Conservation (phyloP, 1,139 yeast genomes). For the Insectozyma bohioensis region DNA sequence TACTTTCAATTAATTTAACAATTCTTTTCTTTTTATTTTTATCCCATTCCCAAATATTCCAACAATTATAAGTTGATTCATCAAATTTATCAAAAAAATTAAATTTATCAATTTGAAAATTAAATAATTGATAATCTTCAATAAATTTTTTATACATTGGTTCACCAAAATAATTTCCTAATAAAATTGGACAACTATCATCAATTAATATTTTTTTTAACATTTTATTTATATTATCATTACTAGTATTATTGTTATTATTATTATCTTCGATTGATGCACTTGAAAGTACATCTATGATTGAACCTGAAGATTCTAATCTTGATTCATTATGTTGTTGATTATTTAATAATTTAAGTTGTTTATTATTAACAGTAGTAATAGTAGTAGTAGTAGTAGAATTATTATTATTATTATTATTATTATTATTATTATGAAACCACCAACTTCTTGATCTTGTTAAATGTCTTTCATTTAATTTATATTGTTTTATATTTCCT, state of each 20-base stretch:
- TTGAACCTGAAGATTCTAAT: constrained; percentile 3
- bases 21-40: constrained; percentile 6
- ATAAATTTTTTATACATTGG: constrained; percentile 9
- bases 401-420: neutral
- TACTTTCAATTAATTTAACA: constrained; percentile 8
- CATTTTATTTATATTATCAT: neutral
- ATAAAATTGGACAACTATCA: constrained; percentile 10
- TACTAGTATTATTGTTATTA: too few relatives aligned
- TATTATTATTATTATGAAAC: neutral
- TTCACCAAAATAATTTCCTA: constrained; percentile 13
- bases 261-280: constrained; percentile 7
- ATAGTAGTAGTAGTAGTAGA: neutral
- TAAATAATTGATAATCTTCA: constrained; percentile 5
- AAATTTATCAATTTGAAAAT: constrained; percentile 4
- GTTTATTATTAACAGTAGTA: neutral
- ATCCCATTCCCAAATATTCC: constrained; percentile 13
- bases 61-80: constrained; percentile 9
- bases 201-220: constrained; percentile 8
- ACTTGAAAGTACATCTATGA: constrained; percentile 9
- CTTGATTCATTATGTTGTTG: too few relatives aligned
- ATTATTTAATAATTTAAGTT: too few relatives aligned
- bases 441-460: constrained; percentile 6
- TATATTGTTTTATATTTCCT: too few relatives aligned
- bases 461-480: neutral
- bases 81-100: constrained; percentile 7